phyloP scores from a whole-genome alignment of 306 rosid species.

The Vachellia pachyceras region DNA sequence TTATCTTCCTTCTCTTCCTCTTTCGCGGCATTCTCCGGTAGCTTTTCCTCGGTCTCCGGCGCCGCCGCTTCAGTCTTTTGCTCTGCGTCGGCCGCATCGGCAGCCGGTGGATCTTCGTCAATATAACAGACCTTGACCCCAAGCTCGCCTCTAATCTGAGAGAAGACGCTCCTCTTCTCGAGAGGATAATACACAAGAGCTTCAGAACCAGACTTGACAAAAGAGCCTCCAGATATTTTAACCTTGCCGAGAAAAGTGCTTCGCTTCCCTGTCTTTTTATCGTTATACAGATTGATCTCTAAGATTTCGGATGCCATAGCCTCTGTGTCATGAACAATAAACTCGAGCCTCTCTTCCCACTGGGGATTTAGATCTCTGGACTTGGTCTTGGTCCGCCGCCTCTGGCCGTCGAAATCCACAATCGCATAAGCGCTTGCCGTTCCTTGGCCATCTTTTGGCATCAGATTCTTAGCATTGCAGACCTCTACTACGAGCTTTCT shows the following conservation, averaged over 20 bases:
- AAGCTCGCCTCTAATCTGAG: slow-evolving; percentile 86
- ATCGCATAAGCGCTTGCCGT: slow-evolving; percentile 94
- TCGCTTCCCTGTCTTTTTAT: slow-evolving; percentile 68
- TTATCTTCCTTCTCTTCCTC: slow-evolving; percentile 42
- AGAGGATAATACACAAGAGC: slow-evolving; percentile 67
- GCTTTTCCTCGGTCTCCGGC: slow-evolving; percentile 42
- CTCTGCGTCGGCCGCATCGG: slow-evolving; percentile 25
- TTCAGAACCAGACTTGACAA: slow-evolving; percentile 56
- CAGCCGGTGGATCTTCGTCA: slow-evolving; percentile 63
- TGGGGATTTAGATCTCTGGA: slow-evolving; percentile 83
- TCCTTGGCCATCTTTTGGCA: slow-evolving; percentile 98
- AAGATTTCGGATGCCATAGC: slow-evolving; percentile 59
- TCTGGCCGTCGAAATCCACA: slow-evolving; percentile 84
- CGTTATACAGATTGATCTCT: slow-evolving; percentile 82
- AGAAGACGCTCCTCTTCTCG: slow-evolving; percentile 89
- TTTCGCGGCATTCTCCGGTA: slow-evolving; percentile 30
- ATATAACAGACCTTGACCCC: slow-evolving; percentile 67
- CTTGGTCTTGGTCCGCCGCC: slow-evolving; percentile 77
- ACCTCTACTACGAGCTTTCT: slow-evolving; percentile 78
- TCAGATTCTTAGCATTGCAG: slow-evolving; percentile 81
- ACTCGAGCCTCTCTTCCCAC: slow-evolving; percentile 89
- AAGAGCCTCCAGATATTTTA: slow-evolving; percentile 62
- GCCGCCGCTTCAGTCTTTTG: slow-evolving; percentile 35
- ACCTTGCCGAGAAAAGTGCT: slow-evolving; percentile 87
- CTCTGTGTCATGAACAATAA: slow-evolving; percentile 61